Evolutionary conservation across 768 basidiomycete genomes (phyloP), one percentile per base, ranked within the genome.

Genomic region (Mycena vitilis): DNA sequence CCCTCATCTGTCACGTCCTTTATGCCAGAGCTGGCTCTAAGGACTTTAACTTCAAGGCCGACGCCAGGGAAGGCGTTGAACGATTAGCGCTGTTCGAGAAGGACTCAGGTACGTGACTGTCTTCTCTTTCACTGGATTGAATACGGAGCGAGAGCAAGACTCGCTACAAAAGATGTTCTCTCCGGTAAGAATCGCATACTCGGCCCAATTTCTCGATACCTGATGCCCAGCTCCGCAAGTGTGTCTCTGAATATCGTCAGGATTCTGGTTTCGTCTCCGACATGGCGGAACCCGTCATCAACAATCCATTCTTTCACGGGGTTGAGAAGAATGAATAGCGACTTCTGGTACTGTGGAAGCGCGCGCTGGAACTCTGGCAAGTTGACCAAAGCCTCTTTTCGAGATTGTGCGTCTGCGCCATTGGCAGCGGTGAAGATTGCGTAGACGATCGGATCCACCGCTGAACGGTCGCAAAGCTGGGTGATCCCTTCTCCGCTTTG

Each of bases 371-470:
- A 87, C 57, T 76, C 77, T 13, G 76, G 74, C 18, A 81, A 75
- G 5, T 70, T 66, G 3, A 84, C 58, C 55, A 90, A 75, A 22
- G 72, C 37, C 20, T 73, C 68, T 59, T 81, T 79, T 47, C 81
- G 81, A 51, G 75, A 70, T 12, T 71, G 54, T 6, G 79, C 84
- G 52, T 85, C 82, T 59, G 75, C 77, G 1, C 75, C 79, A 57
- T 79, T 79, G 12, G 73, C 63, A 2, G 85, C 81, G 36, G 81
- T 85, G 66, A 90, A 77, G 44, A 85, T 76, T 0, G 87, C 88
- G 68, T 92, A 92, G 0, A 89, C 86, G 61, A 91, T 77, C 9
- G 90, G 84, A 76, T 92, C 91, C 3, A 91, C 74, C 0, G 87
- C 88, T 16, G 90, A 91, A 70, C 91, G 80, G 74, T 92, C 91